Evolutionary conservation across 495 filamentous ascomycete genomes (phyloP), one percentile per base, ranked within the genome.

Genomic region (Trichoderma virens): DNA sequence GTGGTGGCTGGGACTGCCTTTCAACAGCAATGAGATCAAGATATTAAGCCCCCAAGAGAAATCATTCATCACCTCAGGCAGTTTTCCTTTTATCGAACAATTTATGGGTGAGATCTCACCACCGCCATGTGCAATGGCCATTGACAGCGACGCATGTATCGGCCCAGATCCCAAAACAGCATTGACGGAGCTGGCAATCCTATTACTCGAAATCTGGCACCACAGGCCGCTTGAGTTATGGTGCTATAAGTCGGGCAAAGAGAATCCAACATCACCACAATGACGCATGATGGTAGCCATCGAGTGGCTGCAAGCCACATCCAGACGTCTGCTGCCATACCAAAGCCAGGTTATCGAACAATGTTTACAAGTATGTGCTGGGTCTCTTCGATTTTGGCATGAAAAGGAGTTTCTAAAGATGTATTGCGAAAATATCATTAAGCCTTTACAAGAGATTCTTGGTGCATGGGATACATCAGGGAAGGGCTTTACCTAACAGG

Each of bases 401-500:
- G 28, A 64, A 20, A 59, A 67, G 25, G 6, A 51, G 14, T 64
- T 67, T 14, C 34, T 64, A 25, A 43, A 43, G 23, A 23, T 47
- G 18, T 67, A 64, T 56, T 67, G 65, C 39, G 62, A 67, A 61
- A 67, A 67, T 61, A 28, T 67, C 23, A 64, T 67, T 51, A 64
- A 51, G 62, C 65, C 65, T 7, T 27, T 67, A 27, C 38, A 64
- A 31, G 35, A 51, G 47, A 35, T 13, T 35, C 34, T 35, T 35
- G 34, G 34, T 7, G 34, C 34, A 35, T 35, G 34, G 34, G 34
- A 35, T 35, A 35, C 34, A 7, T 35, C 34, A 35, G 2, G 34
- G 34, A 35, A 13, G 34, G 34, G n/a, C n/a, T n/a, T n/a, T n/a
- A n/a, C n/a, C n/a, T n/a, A n/a, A n/a, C n/a, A n/a, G n/a, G n/a